A percentile compares a stretch with the other conserved stretches of the same genome.
These are phyloP conservation scores for Arachnopeziza araneosa DNA, from an alignment of 2,329 filamentous ascomycete genomes.

Conservation along the genomic window DNA sequence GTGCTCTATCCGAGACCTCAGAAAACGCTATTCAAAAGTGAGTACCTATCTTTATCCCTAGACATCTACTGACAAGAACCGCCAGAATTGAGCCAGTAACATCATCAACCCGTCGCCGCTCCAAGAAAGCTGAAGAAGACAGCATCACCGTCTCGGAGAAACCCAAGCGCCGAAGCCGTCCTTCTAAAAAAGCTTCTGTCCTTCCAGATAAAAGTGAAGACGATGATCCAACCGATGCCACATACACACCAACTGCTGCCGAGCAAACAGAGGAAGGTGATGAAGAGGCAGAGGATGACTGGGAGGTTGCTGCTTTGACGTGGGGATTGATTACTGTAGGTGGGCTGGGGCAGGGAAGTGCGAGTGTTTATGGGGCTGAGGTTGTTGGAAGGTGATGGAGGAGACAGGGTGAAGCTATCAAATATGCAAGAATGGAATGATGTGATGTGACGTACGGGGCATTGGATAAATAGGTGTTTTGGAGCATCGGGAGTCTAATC, in stretches of 20 bases:
- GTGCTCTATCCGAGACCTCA: conserved; percentile 4
- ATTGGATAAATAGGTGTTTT: neutral
- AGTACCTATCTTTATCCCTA: neutral
- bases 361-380: conserved; percentile 44
- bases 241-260: conserved; percentile 30
- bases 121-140: conserved; percentile 9
- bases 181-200: conserved; percentile 3
- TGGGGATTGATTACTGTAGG: conserved; percentile 42
- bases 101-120: conserved; percentile 5
- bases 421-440: neutral
- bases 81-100: neutral
- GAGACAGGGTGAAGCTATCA: neutral
- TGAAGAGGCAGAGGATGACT: conserved; percentile 36
- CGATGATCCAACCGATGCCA: conserved; percentile 26
- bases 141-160: neutral
- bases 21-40: conserved; percentile 4
- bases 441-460: neutral
- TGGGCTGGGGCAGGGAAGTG: conserved; percentile 40
- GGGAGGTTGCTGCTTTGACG: conserved; percentile 41
- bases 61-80: neutral
- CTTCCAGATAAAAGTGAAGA: conserved; percentile 22
- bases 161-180: conserved; percentile 5
- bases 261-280: conserved; percentile 35
- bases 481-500: too few relatives aligned
- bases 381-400: conserved; percentile 9